Base-by-base conservation (phyloP, 495 filamentous ascomycete genomes). In the Penicillium nucicola region DNA sequence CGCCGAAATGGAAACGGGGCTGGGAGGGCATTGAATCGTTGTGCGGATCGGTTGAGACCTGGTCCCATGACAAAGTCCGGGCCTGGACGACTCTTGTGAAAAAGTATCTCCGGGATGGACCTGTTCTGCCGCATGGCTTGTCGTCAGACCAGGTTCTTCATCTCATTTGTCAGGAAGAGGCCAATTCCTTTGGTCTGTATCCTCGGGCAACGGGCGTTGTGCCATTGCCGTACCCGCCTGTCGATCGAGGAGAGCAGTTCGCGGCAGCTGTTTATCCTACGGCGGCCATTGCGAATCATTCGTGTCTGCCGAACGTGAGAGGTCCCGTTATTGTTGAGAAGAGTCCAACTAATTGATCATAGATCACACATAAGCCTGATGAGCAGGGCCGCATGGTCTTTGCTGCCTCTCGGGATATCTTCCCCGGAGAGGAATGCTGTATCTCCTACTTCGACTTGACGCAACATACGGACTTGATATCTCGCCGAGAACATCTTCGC, bases 121-220 rank as follows among this genome's bases (percentile, higher is more conserved):
- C 49, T 1, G 32, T 36, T 3, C 37, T 71, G 6, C 56, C 68
- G 3, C 68, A 73, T 55, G 56, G 40, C 0, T 30, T 70, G 34
- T 41, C 31, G 4, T 31, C 47, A 18, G 58, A 60, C 0, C 56
- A 55, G 0, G 39, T 73, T 7, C 44, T 73, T 25, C 51, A 56
- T 37, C 50, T 73, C 12, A 66, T 73, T 17, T 73, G 70, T 25
- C 58, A 62, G 18, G 68, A 73, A 52, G 70, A 73, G 36, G 68
- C 70, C 8, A 73, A 73, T 42, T 73, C 70, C 0, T 73, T 73
- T 32, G 70, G 70, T 10, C 56, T 73, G 1, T 73, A 73, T 36
- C 70, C 70, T n/a, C 47, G 66, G 4, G 70, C 70, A 49, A 73
- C 68, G 1, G 68, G 70, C 0, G 28, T 56, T 10, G 55, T 56